Evolutionary conservation across 2,329 filamentous ascomycete genomes (phyloP), one percentile per base, ranked within the genome.

Genomic region (Fonsecaea nubica): DNA sequence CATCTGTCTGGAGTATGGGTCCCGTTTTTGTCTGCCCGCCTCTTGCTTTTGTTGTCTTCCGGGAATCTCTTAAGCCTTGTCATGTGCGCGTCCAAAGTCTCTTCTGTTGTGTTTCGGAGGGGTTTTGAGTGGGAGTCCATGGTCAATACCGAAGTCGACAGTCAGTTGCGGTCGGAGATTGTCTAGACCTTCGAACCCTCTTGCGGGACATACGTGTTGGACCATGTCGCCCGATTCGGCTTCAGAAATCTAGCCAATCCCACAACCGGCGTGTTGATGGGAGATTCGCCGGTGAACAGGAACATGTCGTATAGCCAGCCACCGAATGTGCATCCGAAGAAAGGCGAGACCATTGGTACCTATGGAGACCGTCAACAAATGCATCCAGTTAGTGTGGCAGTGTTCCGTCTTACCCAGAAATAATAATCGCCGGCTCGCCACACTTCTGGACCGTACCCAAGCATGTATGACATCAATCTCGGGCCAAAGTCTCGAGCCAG

Each of bases 301-400:
- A 91, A 86, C 3, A 86, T 74, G 74, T 91, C 89, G 74, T 91
- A 91, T 30, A 90, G 71, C 74, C 88, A 87, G 1, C 86, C 89
- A 2, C 89, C 89, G 68, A 89, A 86, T 0, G 82, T 76, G 71
- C 83, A 86, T 5, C 90, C 90, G 12, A 85, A 75, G 74, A 92
- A 91, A 0, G 90, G 90, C 1, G 88, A 84, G 1, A 92, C 86
- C 81, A 92, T 90, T 0, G 90, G 90, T 18, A 92, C 86, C 89
- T 88, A 21, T 38, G 32, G 35, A 33, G 2, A 15, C 10, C 38
- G 58, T 64, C 6, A 61, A 59, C 53, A 3, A 33, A 50, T 18
- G 10, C 50, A 2, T 36, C 25, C 9, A 33, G 5, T 21, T 5
- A n/a, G 1, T 32, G 4, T 33, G 10, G 21, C 13, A 10, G n/a